Evolutionary conservation across 2,329 filamentous ascomycete species (phyloP).

Genomic region (Aureobasidium sp.): DNA sequence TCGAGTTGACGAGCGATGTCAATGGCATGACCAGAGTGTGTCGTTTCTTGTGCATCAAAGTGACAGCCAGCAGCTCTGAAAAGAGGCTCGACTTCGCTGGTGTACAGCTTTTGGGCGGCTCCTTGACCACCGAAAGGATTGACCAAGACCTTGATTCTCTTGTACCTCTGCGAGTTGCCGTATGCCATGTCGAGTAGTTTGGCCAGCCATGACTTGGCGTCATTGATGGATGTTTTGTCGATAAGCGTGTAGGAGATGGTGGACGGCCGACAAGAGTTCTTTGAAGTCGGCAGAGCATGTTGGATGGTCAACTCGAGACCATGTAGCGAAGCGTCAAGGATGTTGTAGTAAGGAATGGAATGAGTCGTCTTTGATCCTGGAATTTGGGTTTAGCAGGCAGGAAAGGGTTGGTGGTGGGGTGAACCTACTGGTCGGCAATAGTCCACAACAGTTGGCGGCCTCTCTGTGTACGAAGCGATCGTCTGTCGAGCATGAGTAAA

Average conservation of each 20-base stretch:
- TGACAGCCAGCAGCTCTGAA: constrained; percentile 72
- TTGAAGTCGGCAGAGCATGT: constrained; percentile 53
- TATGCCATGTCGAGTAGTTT: constrained; percentile 64
- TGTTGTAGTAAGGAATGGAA: constrained; percentile 68
- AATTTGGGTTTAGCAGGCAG: constrained; percentile 7
- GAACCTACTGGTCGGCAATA: constrained; percentile 43
- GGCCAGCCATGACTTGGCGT: constrained; percentile 54
- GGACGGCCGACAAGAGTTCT: constrained; percentile 49
- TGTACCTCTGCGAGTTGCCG: constrained; percentile 55
- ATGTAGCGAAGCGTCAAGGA: constrained; percentile 69
- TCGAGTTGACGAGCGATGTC: constrained; percentile 70
- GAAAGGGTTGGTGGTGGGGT: neutral
- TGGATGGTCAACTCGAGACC: constrained; percentile 58
- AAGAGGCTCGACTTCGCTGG: constrained; percentile 68
- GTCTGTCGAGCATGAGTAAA: constrained; percentile 32
- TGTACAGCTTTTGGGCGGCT: constrained; percentile 63
- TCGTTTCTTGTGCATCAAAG: constrained; percentile 65
- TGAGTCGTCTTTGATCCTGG: constrained; percentile 39
- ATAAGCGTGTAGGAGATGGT: constrained; percentile 53
- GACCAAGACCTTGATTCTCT: constrained; percentile 77
- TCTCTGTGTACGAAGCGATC: constrained; percentile 44
- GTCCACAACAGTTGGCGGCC: constrained; percentile 47
- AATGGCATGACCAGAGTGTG: constrained; percentile 65
- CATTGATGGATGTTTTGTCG: constrained; percentile 41
- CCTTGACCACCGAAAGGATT: constrained; percentile 89